Base-by-base conservation (phyloP, 2,329 filamentous ascomycete species). In the Aureobasidium sp. region DNA sequence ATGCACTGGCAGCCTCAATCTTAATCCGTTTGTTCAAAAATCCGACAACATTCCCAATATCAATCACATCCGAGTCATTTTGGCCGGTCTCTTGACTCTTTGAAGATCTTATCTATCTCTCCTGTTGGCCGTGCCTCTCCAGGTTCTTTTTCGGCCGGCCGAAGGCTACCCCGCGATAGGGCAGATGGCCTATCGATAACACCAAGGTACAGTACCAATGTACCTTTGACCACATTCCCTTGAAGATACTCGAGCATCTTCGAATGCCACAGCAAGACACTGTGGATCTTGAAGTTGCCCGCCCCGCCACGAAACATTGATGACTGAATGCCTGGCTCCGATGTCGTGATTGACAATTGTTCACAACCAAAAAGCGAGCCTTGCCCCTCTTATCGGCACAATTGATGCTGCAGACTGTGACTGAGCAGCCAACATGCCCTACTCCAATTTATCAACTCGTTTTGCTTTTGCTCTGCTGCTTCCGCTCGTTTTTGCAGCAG, bases 131-230 rank as follows among this genome's bases (percentile, higher is more conserved):
- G 16, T 38, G 22, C 22, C 32, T 47, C 45, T 6, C 7, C 22
- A 16, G 32, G 19, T 38, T 3, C 22, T 29, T 49, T 38, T 38
- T 16, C n/a, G 21, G 42, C 16, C 24, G 32, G 45, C 32, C 45
- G 32, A 37, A 19, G 24, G 45, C 34, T 49, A 38, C 34, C 35
- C 47, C 47, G 47, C 47, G 47, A 50, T 50, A 50, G 47, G 47
- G 7, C 7, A 11, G 4, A 19, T 34, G 47, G 14, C 47, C 47
- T 50, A 50, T 50, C 47, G 47, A 50, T 50, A 50, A 40, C 35
- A 39, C 17, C 21, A 27, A 8, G n/a, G n/a, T n/a, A n/a, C n/a
- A n/a, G 32, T 38, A 49, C 7, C n/a, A 6, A 14, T 21, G 32
- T 39, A 49, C 24, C 35, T 29, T 16, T 14, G 2, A 12, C 41